These are phyloP conservation scores for Penicillium sp. DNA, from an alignment of 2,329 filamentous ascomycete species.

Conservation along the genomic window DNA sequence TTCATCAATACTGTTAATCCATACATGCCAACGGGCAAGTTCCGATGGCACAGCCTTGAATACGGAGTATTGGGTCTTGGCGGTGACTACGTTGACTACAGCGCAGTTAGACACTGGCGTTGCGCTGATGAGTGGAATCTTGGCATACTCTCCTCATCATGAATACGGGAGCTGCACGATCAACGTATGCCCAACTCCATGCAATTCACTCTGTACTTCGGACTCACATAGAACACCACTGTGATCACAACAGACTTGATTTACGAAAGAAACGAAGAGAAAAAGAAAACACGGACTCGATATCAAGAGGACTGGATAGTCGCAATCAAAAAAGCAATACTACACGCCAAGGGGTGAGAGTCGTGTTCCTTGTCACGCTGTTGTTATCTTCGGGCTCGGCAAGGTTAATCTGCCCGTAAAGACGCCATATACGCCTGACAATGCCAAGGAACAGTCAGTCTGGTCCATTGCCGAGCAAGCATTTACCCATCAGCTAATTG, in stretches of 20 bases:
- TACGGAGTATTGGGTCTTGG: neutral
- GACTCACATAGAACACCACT: neutral
- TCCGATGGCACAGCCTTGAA: slow-evolving; percentile 19
- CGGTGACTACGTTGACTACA: neutral
- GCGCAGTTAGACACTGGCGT: neutral
- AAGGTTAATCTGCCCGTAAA: neutral
- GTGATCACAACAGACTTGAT: neutral
- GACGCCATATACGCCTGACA: neutral
- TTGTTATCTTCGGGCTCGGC: neutral
- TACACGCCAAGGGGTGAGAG: slow-evolving; percentile 1
- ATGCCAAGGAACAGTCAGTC: neutral
- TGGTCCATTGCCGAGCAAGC: neutral
- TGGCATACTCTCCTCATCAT: neutral
- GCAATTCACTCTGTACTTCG: neutral
- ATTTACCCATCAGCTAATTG: neutral
- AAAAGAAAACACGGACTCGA: neutral
- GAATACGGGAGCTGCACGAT: neutral
- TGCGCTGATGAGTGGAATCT: slow-evolving; percentile 2
- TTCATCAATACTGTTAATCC: slow-evolving; percentile 14
- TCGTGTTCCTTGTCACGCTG: neutral
- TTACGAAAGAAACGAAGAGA: neutral
- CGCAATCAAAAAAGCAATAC: slow-evolving; percentile 1
- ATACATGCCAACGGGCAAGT: neutral
- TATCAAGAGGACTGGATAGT: neutral
- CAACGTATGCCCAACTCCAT: neutral